Evolutionary conservation across 805 yeast genomes (phyloP).

Genomic region (Cyberlindnera petersonii): DNA sequence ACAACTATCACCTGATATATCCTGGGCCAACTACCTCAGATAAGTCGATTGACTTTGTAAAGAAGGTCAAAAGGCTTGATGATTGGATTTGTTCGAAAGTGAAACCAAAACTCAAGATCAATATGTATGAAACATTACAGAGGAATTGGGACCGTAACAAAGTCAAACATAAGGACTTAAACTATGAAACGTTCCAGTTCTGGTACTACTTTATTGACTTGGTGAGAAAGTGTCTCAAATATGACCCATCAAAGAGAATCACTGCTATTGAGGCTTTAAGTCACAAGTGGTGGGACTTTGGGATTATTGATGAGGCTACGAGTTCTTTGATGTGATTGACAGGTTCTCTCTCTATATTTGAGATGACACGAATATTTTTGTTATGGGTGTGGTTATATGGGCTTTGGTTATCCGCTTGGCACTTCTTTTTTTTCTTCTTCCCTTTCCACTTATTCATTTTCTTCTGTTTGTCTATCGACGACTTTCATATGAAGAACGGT

Average conservation of each 20-base stretch:
- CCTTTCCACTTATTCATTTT: background rate
- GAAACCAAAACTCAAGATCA: slow-evolving; percentile 24
- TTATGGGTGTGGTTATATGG: slow-evolving; percentile 8
- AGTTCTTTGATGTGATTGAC: slow-evolving; percentile 14
- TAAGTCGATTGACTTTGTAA: slow-evolving; percentile 36
- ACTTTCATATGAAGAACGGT: too few relatives aligned
- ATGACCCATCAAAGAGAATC: slow-evolving; percentile 68
- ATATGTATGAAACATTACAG: slow-evolving; percentile 21
- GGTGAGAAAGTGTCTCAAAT: slow-evolving; percentile 58
- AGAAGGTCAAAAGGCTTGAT: slow-evolving; percentile 40
- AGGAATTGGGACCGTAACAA: slow-evolving; percentile 22
- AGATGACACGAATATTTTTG: slow-evolving; percentile 1
- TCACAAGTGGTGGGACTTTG: slow-evolving; percentile 78
- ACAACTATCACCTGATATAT: slow-evolving; percentile 29
- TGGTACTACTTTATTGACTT: slow-evolving; percentile 83
- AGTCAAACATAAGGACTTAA: slow-evolving; percentile 33
- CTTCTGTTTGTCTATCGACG: too few relatives aligned
- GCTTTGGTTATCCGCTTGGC: background rate
- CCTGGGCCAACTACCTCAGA: slow-evolving; percentile 38
- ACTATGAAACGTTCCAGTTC: slow-evolving; percentile 64
- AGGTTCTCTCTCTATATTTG: background rate
- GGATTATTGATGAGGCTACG: slow-evolving; percentile 51
- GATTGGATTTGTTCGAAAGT: slow-evolving; percentile 37
- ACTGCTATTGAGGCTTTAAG: slow-evolving; percentile 72
- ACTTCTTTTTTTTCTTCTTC: background rate